Conservation (phyloP, 176 grass and related monocot species). For the Elymus sibiricus region DNA sequence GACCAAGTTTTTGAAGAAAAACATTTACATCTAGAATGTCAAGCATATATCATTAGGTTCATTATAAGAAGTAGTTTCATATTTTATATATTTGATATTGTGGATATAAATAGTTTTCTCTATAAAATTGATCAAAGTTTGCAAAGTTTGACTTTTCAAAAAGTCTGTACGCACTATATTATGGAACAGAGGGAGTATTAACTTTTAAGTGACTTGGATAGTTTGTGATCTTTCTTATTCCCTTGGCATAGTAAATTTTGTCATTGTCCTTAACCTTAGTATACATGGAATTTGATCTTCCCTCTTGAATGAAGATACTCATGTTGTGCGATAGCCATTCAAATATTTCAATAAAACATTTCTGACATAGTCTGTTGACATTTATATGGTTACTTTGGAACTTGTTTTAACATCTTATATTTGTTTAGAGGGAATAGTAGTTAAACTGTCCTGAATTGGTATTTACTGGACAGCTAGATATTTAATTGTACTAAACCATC, state of each 20-base stretch:
- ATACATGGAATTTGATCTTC: background rate
- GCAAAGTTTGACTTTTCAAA: too few species aligned
- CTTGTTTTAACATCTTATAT: background rate
- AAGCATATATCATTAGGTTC: too few species aligned
- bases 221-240: background rate
- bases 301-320: background rate
- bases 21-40: too few species aligned
- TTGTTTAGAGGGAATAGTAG: background rate
- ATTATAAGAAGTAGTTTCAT: too few species aligned
- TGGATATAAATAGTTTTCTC: too few species aligned
- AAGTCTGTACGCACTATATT: too few species aligned
- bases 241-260: background rate
- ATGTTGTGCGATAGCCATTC: background rate
- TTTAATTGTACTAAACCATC: conserved; percentile 5
- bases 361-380: background rate
- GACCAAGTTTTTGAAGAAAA: too few species aligned
- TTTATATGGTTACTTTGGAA: background rate
- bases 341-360: background rate
- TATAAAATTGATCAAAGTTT: too few species aligned
- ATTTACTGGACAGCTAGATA: conserved; percentile 1
- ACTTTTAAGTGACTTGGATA: background rate
- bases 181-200: too few species aligned
- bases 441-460: background rate
- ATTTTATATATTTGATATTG: too few species aligned
- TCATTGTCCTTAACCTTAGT: background rate